Conservation (phyloP, 768 basidiomycete genomes). For the Suillus decipiens region DNA sequence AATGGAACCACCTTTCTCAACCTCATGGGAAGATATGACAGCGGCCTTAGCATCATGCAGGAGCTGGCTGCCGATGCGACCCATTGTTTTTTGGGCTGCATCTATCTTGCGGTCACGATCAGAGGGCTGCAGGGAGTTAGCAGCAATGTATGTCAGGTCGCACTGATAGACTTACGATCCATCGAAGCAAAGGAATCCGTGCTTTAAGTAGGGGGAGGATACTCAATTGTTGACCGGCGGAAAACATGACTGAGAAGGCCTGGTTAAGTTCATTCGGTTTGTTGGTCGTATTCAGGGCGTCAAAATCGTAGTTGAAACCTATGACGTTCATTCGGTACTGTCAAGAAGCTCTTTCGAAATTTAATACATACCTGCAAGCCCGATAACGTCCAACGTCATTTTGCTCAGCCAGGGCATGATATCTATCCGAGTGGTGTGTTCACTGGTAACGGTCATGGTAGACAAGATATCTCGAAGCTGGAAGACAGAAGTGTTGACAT, state of each 20-base stretch:
- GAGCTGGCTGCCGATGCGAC: slow-evolving; percentile 50
- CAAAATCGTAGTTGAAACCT: slow-evolving; percentile 44
- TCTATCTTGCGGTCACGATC: slow-evolving; percentile 17
- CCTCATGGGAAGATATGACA: slow-evolving; percentile 24
- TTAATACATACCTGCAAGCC: slow-evolving; percentile 35
- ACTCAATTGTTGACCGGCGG: slow-evolving; percentile 11
- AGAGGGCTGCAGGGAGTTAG: slow-evolving; percentile 23
- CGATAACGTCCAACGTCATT: slow-evolving; percentile 44
- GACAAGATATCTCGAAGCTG: slow-evolving; percentile 55
- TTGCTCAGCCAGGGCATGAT: slow-evolving; percentile 35
- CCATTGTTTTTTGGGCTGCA: slow-evolving; percentile 43
- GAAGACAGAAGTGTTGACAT: background rate
- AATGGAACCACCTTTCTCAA: slow-evolving; percentile 29
- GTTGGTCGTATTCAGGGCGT: slow-evolving; percentile 28
- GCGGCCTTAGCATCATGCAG: slow-evolving; percentile 50
- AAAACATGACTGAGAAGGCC: slow-evolving; percentile 36
- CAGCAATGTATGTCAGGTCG: background rate
- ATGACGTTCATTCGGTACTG: background rate
- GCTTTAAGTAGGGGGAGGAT: slow-evolving; percentile 35
- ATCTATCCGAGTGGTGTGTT: slow-evolving; percentile 28
- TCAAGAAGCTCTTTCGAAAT: background rate
- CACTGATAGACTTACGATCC: slow-evolving; percentile 35
- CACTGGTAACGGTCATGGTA: slow-evolving; percentile 29
- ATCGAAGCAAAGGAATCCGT: slow-evolving; percentile 38
- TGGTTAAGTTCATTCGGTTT: slow-evolving; percentile 33